Evolutionary conservation across 768 basidiomycete genomes (phyloP).

Genomic region (Leucocoprinus birnbaumii): DNA sequence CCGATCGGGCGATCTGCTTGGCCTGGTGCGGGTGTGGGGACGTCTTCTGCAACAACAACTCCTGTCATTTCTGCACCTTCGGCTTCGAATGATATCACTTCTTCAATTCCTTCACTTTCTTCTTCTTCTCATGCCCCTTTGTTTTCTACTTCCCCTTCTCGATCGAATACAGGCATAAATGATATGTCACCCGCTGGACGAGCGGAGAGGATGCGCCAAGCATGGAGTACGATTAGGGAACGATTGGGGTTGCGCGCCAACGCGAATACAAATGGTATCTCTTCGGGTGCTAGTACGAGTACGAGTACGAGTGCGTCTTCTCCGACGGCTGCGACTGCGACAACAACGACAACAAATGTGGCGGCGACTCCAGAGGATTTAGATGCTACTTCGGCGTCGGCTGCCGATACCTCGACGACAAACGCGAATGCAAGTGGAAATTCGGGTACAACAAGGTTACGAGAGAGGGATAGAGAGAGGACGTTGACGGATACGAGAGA

Average conservation of each 20-base stretch:
- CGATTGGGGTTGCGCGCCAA: slow-evolving; percentile 52
- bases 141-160: slow-evolving; percentile 12
- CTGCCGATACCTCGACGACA: too few species aligned
- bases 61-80: background rate
- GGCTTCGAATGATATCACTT: background rate
- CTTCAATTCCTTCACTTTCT: background rate
- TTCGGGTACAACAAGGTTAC: too few species aligned
- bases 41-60: too few species aligned
- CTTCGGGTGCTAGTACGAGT: slow-evolving; percentile 14
- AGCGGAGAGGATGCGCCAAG: slow-evolving; percentile 54
- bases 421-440: background rate
- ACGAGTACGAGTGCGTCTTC: slow-evolving; percentile 2
- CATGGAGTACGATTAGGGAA: slow-evolving; percentile 69
- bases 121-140: slow-evolving; percentile 13
- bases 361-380: too few species aligned
- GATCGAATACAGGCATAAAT: slow-evolving; percentile 35
- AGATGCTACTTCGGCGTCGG: too few species aligned
- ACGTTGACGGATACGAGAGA: slow-evolving; percentile 53
- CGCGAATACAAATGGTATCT: too few species aligned
- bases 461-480: slow-evolving; percentile 6
- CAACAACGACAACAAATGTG: too few species aligned
- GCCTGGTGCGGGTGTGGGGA: too few species aligned
- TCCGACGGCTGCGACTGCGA: background rate
- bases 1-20: too few species aligned
- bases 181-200: slow-evolving; percentile 29